Percentiles rank a stretch among this genome's conserved stretches.
Evolutionary conservation across 2,329 filamentous ascomycete species (phyloP).

Genomic region (Pseudogymnoascus sp.): DNA sequence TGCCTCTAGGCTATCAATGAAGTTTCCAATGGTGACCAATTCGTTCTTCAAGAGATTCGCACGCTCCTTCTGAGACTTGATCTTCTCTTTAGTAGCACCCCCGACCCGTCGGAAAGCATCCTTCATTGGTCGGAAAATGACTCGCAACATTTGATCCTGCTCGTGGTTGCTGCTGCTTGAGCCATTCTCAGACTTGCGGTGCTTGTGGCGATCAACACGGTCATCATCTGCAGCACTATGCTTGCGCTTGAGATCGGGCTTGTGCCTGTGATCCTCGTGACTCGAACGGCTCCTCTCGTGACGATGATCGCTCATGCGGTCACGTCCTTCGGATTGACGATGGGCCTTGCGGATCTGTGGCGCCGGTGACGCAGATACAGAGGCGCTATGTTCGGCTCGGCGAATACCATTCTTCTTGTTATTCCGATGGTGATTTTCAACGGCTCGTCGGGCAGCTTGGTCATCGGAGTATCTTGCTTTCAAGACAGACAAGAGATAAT

Average conservation of each 20-base stretch:
- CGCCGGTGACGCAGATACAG: conserved; percentile 63
- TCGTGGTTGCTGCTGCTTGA: conserved; percentile 20
- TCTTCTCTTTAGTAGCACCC: conserved; percentile 52
- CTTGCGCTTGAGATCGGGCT: conserved; percentile 49
- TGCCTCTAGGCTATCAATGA: conserved; percentile 38
- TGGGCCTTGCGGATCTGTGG: conserved; percentile 42
- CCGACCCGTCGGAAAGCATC: conserved; percentile 51
- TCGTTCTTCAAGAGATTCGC: conserved; percentile 53
- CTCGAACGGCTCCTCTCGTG: conserved; percentile 18
- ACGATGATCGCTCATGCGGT: conserved; percentile 39
- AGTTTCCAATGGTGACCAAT: conserved; percentile 53
- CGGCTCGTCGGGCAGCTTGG: conserved; percentile 62
- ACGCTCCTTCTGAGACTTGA: conserved; percentile 53
- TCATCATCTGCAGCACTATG: conserved; percentile 46
- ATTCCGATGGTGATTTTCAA: conserved; percentile 91
- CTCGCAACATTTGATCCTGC: conserved; percentile 34
- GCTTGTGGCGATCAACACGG: conserved; percentile 41
- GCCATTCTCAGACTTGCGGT: conserved; percentile 44
- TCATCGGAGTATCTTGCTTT: conserved; percentile 77
- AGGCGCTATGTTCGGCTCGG: conserved; percentile 46
- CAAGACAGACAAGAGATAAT: conserved; percentile 91
- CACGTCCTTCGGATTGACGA: conserved; percentile 33
- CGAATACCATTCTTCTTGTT: conserved; percentile 73
- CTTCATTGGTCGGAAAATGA: conserved; percentile 46
- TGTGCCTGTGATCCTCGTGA: conserved; percentile 18